Conservation (phyloP, 495 filamentous ascomycete genomes). For the Podospora pseudocomata region DNA sequence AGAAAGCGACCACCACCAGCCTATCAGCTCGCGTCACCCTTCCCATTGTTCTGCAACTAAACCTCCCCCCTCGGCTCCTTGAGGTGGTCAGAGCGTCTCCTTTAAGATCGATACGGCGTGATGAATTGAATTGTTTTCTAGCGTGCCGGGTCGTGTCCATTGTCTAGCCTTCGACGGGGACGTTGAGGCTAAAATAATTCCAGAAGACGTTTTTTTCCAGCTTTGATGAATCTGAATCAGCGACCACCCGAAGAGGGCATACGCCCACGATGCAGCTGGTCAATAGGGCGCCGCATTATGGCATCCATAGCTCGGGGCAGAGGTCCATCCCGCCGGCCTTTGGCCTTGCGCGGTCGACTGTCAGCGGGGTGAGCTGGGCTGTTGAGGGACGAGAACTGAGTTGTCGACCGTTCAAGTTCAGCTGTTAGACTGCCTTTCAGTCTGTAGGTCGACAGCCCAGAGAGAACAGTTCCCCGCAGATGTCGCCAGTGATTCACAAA, state of each 20-base stretch:
- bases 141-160: not conserved
- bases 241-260: not conserved
- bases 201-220: not conserved
- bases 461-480: not conserved
- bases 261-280: not conserved
- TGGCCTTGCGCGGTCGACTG: no score
- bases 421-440: no score
- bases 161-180: not conserved
- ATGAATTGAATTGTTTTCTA: not conserved
- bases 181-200: constrained; percentile 6
- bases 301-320: constrained; percentile 5
- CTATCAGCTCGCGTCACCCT: constrained; percentile 27
- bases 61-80: constrained; percentile 12
- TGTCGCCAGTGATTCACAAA: not conserved
- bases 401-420: not conserved
- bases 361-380: no score
- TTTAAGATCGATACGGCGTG: not conserved
- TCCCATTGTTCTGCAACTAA: not conserved
- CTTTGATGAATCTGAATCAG: constrained; percentile 6
- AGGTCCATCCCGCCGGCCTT: not conserved
- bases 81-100: constrained; percentile 11
- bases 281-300: constrained; percentile 12
- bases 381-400: not conserved
- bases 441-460: no score
- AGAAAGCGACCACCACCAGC: constrained; percentile 10